Evolutionary conservation across 2,329 filamentous ascomycete species (phyloP), one percentile per base, ranked within the genome.

Genomic region (Colletotrichum tamarilloi): DNA sequence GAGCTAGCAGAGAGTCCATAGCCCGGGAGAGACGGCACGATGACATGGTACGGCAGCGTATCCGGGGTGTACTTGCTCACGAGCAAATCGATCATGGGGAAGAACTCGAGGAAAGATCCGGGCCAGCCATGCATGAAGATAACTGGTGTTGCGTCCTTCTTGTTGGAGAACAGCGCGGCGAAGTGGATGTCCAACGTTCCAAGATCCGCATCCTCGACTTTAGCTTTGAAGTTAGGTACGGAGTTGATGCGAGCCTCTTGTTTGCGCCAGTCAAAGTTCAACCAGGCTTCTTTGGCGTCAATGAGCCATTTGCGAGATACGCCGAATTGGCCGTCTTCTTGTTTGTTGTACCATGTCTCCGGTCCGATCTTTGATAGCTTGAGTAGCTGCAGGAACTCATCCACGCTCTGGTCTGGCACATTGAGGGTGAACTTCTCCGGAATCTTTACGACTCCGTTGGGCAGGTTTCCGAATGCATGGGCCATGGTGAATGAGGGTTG

Each of bases 111-210:
- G 72, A 90, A 88, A 1, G 82, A 85, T 73, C 82, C 81, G 1
- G 88, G 88, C 88, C 88, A 91, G 58, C 89, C 89, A 74, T 91
- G 88, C n/a, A 88, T 77, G 12, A 89, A 81, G 3, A 85, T 75
- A 11, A 91, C 75, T 0, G 89, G 89, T 1, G 87, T 81, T 0
- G 89, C 89, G 73, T 87, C 83, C 1, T 79, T 55, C 22, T 84
- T 85, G 52, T 82, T 75, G 0, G 89, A 90, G 78, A 91, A 91
- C 0, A 91, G 80, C 0, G 84, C 89, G 1, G 84, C 78, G 76
- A 91, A 91, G 76, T 91, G 88, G 53, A 91, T 81, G 4, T 82
- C 77, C 68, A 85, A 81, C 1, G 75, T 76, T 12, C 77, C 75
- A 9, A 75, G 72, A 3, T 83, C 80, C 5, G 79, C 78, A 42